These are phyloP conservation scores for Xylaria multiplex DNA, from an alignment of 2,329 filamentous ascomycete genomes.

Conservation along the genomic window DNA sequence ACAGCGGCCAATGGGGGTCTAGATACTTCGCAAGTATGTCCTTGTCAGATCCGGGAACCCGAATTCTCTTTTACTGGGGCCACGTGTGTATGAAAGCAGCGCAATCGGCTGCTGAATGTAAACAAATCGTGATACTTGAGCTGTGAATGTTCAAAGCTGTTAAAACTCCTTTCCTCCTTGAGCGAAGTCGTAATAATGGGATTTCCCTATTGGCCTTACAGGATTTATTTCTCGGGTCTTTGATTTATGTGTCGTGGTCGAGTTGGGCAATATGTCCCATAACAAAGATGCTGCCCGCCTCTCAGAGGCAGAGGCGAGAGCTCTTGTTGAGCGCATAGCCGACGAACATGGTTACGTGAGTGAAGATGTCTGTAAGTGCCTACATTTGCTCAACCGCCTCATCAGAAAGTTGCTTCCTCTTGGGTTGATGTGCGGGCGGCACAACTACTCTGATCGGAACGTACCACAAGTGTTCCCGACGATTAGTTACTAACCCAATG, in stretches of 20 bases:
- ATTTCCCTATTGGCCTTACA: not conserved
- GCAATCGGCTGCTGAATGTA: not conserved
- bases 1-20: not conserved
- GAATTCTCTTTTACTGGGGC: constrained; percentile 12
- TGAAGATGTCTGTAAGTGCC: constrained; percentile 18
- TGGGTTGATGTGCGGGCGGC: not conserved
- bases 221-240: not conserved
- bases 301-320: constrained; percentile 3
- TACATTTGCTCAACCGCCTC: not conserved
- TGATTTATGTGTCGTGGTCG: not conserved
- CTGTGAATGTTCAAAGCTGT: not conserved
- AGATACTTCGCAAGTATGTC: not conserved
- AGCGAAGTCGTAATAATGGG: not conserved
- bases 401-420: not conserved
- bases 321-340: constrained; percentile 12
- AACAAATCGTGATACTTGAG: constrained; percentile 1
- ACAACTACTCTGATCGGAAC: not conserved
- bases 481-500: not conserved
- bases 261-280: constrained; percentile 14
- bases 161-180: not conserved
- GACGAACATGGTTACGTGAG: constrained; percentile 14
- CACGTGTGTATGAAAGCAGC: constrained; percentile 8
- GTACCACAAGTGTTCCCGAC: not conserved
- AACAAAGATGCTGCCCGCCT: not conserved
- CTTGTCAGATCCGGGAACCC: not conserved